Conservation (phyloP, 805 yeast genomes). For the Starmera amethionina region DNA sequence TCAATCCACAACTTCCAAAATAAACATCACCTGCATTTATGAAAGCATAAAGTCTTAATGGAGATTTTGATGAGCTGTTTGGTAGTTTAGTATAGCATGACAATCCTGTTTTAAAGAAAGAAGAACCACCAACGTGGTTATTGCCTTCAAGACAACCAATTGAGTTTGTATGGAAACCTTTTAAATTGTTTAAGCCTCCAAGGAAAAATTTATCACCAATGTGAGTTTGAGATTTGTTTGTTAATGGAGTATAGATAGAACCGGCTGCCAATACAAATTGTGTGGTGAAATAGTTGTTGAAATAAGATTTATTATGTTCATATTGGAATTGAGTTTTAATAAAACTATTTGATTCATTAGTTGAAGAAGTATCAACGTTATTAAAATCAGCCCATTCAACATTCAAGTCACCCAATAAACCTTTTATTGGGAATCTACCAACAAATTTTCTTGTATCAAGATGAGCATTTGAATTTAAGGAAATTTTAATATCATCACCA, state of each 20-base stretch:
- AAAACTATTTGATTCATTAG: constrained; percentile 17
- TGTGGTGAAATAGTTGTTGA: constrained; percentile 36
- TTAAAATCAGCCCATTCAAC: constrained; percentile 32
- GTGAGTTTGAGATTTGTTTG: constrained; percentile 34
- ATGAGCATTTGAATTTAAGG: constrained; percentile 30
- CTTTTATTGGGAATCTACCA: constrained; percentile 35
- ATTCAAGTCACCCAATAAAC: constrained; percentile 28
- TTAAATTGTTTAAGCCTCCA: constrained; percentile 55
- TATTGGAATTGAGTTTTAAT: constrained; percentile 11
- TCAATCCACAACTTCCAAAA: constrained; percentile 9
- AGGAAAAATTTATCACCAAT: constrained; percentile 63
- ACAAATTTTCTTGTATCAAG: constrained; percentile 34
- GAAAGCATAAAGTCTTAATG: constrained; percentile 54
- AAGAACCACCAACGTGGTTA: constrained; percentile 50
- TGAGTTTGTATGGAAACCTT: constrained; percentile 54
- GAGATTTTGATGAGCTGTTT: constrained; percentile 28
- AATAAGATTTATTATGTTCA: constrained; percentile 28
- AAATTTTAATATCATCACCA: constrained; percentile 47
- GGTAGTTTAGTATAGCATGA: constrained; percentile 48
- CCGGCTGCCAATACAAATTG: constrained; percentile 42
- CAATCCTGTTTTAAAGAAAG: constrained; percentile 37
- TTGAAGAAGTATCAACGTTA: constrained; percentile 20
- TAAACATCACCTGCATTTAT: constrained; percentile 46
- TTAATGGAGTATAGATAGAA: constrained; percentile 28
- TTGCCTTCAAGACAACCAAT: constrained; percentile 39